Base-by-base conservation (phyloP, 257 asterid genomes). In the Fraxinus cuspidata region DNA sequence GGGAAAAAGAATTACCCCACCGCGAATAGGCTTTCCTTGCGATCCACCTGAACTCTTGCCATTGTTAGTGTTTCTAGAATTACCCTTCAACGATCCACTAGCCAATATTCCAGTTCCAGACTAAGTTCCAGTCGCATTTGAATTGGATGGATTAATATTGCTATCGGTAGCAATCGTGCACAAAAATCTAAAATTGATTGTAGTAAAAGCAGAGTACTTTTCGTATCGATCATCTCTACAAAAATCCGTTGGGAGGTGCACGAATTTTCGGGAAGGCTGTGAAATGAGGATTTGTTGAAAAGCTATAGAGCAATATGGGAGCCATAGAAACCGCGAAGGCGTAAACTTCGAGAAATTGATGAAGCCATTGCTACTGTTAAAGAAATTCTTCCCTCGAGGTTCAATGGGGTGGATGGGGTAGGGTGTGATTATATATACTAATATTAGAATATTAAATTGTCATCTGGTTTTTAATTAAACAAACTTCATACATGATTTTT, bases 1-100 rank as follows among this genome's bases (percentile, higher is more conserved):
- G 63, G 35, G 25, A 72, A 44, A 77, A 28, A 34, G 5, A 74
- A 56, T 84, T 86, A 92, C 98, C 88, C 94, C 90, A 84, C 96
- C 92, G 53, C 97, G 88, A 53, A 88, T 68, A 78, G 93, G 74
- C 81, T 89, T 90, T 72, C 91, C 97, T 78, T 89, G 85, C 37
- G 94, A 87, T 70, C 91, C 94, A 37, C 82, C 85, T 19, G 94
- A 81, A 32, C 72, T 77, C 81, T 88, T 85, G 3, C 81, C 85
- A 19, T 80, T 81, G 27, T 64, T 76, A 13, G 70, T 79, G n/a
- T 82, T 83, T 53, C 85, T 91, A 75, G 92, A 76, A 78, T 56
- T 76, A 47, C 85, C 83, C 74, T 86, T 86, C 3, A 87, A 76
- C 72, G 88, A 78, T 9, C 79, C 93, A 85, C 80, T 78, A 11